Evolutionary conservation across 768 basidiomycete genomes (phyloP).

Genomic region (Panus rudis): DNA sequence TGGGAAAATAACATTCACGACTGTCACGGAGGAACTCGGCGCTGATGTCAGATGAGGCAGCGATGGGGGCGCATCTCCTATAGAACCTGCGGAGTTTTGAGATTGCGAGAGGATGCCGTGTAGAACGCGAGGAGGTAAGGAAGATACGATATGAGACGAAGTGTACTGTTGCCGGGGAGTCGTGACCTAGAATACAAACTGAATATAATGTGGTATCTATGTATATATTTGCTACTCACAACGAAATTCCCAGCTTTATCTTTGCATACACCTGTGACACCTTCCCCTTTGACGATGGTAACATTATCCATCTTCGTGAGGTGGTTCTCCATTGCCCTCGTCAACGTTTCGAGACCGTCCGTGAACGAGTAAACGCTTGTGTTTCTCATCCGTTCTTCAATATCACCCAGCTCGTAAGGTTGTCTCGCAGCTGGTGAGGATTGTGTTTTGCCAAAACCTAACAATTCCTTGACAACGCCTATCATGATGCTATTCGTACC

Average conservation of each 20-base stretch:
- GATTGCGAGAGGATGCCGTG: constrained; percentile 8
- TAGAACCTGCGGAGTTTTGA: neutral
- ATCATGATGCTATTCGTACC: constrained; percentile 65
- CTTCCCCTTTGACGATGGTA: constrained; percentile 39
- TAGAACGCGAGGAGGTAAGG: constrained; percentile 60
- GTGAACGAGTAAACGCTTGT: constrained; percentile 76
- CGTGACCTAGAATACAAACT: constrained; percentile 23
- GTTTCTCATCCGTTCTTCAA: constrained; percentile 41
- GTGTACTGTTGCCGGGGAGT: constrained; percentile 27
- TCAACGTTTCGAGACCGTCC: constrained; percentile 68
- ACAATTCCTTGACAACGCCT: constrained; percentile 31
- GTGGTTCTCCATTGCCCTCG: constrained; percentile 42
- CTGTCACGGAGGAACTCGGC: constrained; percentile 72
- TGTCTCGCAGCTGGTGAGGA: constrained; percentile 9
- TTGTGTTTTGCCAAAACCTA: constrained; percentile 6
- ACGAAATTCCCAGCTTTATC: constrained; percentile 25
- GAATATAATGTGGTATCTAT: too few relatives aligned
- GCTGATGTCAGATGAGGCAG: constrained; percentile 56
- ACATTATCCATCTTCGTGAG: constrained; percentile 51
- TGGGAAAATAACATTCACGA: constrained; percentile 83
- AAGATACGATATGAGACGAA: constrained; percentile 69
- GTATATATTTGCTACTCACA: too few relatives aligned
- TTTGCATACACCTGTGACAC: constrained; percentile 28
- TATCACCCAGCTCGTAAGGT: constrained; percentile 44
- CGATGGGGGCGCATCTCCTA: constrained; percentile 5